phyloP scores from a whole-genome alignment of 352 stramenopile species.

The Globisporangium abappressorium region DNA sequence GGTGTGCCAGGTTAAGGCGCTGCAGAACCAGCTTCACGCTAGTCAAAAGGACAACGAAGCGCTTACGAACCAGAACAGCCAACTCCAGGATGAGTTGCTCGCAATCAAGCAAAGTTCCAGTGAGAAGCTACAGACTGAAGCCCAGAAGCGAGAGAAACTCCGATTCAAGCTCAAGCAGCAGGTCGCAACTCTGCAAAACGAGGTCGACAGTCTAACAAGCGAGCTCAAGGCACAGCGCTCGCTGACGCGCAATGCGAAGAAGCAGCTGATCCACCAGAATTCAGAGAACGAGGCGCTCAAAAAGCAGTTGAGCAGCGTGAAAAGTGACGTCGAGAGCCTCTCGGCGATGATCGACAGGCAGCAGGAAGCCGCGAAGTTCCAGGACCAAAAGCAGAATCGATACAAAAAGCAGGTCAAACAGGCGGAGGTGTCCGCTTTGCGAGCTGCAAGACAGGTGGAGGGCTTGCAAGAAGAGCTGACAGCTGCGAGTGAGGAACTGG shows the following conservation, averaged over 20 bases:
- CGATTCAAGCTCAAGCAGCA: slow-evolving; percentile 29
- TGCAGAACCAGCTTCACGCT: slow-evolving; percentile 17
- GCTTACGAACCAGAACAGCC: slow-evolving; percentile 6
- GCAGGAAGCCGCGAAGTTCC: slow-evolving; percentile 18
- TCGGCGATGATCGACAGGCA: slow-evolving; percentile 42
- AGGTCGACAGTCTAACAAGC: slow-evolving; percentile 21
- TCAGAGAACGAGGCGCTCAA: slow-evolving; percentile 34
- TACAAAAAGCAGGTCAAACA: slow-evolving; percentile 27
- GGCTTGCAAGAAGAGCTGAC: slow-evolving; percentile 29
- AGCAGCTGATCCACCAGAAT: slow-evolving; percentile 27
- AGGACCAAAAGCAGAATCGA: slow-evolving; percentile 25
- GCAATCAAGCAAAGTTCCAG: slow-evolving; percentile 3
- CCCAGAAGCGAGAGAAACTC: slow-evolving; percentile 30
- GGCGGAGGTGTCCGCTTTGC: slow-evolving; percentile 12
- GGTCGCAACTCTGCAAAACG: slow-evolving; percentile 20
- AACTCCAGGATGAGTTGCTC: slow-evolving; percentile 26
- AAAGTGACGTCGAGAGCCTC: slow-evolving; percentile 42
- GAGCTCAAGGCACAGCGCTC: slow-evolving; percentile 42
- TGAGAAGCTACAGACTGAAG: not conserved
- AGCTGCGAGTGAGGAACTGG: slow-evolving; percentile 32
- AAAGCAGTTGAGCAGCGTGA: slow-evolving; percentile 35
- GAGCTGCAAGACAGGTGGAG: slow-evolving; percentile 17
- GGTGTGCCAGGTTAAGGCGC: slow-evolving; percentile 18
- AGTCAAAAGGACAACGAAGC: slow-evolving; percentile 12
- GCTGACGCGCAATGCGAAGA: slow-evolving; percentile 30